Percentiles rank a stretch among this genome's conserved stretches.
Evolutionary conservation across 768 basidiomycete species (phyloP).

Genomic region (Paxillus involutus): DNA sequence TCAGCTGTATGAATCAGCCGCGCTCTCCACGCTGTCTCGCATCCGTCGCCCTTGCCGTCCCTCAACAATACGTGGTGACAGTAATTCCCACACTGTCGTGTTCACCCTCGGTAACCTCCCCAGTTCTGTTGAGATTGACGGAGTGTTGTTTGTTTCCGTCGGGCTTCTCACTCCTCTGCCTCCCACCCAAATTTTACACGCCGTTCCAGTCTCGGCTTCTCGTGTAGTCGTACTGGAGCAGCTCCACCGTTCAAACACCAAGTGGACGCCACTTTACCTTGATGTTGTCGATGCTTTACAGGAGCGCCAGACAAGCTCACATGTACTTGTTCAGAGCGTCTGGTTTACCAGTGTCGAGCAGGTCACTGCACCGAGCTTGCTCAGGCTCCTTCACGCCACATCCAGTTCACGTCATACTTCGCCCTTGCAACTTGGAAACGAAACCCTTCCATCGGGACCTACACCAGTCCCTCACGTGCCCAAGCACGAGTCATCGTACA

Average conservation of each 20-base stretch:
- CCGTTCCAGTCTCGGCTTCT: constrained; percentile 60
- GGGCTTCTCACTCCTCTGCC: constrained; percentile 71
- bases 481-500: constrained; percentile 89
- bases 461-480: constrained; percentile 64
- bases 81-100: constrained; percentile 64
- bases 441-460: constrained; percentile 26
- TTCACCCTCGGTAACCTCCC: constrained; percentile 63
- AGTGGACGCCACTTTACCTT: constrained; percentile 87
- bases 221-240: constrained; percentile 85
- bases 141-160: constrained; percentile 62
- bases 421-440: constrained; percentile 50
- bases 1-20: constrained; percentile 67
- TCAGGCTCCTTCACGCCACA: constrained; percentile 49
- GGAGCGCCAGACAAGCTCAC: constrained; percentile 45
- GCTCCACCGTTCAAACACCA: constrained; percentile 68
- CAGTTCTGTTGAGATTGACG: constrained; percentile 46
- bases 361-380: constrained; percentile 43
- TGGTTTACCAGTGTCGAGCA: constrained; percentile 53
- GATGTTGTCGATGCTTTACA: constrained; percentile 78
- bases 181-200: constrained; percentile 50
- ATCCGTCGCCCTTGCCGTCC: constrained; percentile 63
- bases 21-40: constrained; percentile 61
- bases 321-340: constrained; percentile 60
- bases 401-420: constrained; percentile 35
- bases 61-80: constrained; percentile 48